Percentiles rank a stretch among this genome's conserved stretches.
Evolutionary conservation across 1,139 yeast species (phyloP).

Genomic region (Trichomonascaceae sp.): DNA sequence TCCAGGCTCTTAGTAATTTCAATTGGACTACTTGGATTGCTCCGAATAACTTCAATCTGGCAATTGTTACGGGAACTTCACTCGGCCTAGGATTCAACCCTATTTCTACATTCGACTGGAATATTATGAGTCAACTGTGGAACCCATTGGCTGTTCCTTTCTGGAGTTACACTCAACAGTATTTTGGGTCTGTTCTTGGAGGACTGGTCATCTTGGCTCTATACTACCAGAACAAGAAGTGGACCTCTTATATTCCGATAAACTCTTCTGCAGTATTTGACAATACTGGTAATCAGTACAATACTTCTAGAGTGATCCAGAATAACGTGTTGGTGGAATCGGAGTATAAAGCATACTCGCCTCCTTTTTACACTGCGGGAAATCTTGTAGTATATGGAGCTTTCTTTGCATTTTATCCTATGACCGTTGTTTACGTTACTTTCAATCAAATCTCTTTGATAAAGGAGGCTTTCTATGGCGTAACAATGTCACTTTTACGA

Average conservation of each 20-base stretch:
- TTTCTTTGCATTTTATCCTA: slow-evolving; percentile 52
- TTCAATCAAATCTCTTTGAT: slow-evolving; percentile 21
- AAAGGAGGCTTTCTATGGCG: slow-evolving; percentile 5
- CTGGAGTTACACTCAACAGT: slow-evolving; percentile 38
- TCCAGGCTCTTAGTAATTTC: slow-evolving; percentile 45
- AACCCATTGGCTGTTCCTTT: slow-evolving; percentile 38
- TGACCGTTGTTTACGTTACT: slow-evolving; percentile 21
- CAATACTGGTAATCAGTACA: slow-evolving; percentile 42
- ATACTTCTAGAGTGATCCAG: slow-evolving; percentile 38
- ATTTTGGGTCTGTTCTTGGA: slow-evolving; percentile 39
- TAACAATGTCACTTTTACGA: slow-evolving; percentile 1
- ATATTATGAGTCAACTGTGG: slow-evolving; percentile 32
- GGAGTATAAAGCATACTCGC: slow-evolving; percentile 34
- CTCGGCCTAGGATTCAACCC: slow-evolving; percentile 53
- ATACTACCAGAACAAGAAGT: slow-evolving; percentile 44
- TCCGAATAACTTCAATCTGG: slow-evolving; percentile 49
- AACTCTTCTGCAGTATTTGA: slow-evolving; percentile 43
- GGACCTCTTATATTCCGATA: slow-evolving; percentile 50
- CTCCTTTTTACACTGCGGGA: slow-evolving; percentile 57
- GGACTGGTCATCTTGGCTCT: slow-evolving; percentile 38
- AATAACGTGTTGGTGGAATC: slow-evolving; percentile 31
- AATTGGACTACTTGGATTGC: slow-evolving; percentile 62
- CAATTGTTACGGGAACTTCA: slow-evolving; percentile 49
- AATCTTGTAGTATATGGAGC: slow-evolving; percentile 50
- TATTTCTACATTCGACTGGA: slow-evolving; percentile 48